Percentiles rank a stretch among this genome's conserved stretches.
These are phyloP conservation scores for Aspergillus neotritici DNA, from an alignment of 2,329 filamentous ascomycete species.

Conservation along the genomic window DNA sequence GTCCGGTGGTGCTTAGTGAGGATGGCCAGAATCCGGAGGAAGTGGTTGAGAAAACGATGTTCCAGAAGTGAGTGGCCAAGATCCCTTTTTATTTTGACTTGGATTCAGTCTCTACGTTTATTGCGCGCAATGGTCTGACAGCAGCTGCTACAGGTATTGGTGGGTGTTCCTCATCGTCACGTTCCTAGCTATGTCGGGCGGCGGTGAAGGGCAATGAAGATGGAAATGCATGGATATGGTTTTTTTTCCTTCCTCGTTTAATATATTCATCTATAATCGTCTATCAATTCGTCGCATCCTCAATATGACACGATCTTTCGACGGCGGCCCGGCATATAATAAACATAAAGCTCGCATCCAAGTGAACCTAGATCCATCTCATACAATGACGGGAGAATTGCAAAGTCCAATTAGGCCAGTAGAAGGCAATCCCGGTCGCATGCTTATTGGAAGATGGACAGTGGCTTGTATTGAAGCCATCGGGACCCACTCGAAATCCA, in stretches of 20 bases:
- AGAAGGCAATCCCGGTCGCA: no score
- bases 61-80: conserved; percentile 38
- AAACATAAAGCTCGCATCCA: no score
- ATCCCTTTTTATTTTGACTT: not conserved
- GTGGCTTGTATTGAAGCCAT: no score
- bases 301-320: not conserved
- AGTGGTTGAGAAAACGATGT: conserved; percentile 39
- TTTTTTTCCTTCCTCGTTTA: not conserved
- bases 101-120: not conserved
- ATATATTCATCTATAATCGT: not conserved
- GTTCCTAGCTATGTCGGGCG: conserved; percentile 39
- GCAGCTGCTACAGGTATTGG: conserved; percentile 38
- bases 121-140: conserved; percentile 2
- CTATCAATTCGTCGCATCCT: not conserved
- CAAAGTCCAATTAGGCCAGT: no score
- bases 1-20: conserved; percentile 34
- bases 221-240: not conserved
- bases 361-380: no score
- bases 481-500: no score
- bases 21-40: conserved; percentile 36
- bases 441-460: no score
- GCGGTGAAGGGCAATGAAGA: conserved; percentile 29
- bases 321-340: no score
- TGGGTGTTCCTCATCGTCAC: conserved; percentile 41
- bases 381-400: no score